Evolutionary conservation across 2,329 filamentous ascomycete genomes (phyloP).

Genomic region (Beauveria medogensis): DNA sequence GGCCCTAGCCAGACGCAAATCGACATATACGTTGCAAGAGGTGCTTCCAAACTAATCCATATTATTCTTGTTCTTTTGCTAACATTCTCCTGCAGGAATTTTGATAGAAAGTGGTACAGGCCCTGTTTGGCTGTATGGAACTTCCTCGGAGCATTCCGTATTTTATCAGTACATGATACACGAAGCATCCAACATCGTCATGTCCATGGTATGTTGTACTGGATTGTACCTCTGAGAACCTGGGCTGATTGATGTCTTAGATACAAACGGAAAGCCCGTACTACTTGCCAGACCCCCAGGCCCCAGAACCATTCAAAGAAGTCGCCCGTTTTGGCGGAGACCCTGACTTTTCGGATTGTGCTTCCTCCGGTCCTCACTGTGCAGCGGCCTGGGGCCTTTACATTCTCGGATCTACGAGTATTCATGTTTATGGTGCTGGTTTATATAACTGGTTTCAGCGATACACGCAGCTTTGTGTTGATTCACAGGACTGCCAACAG

Average conservation of each 20-base stretch:
- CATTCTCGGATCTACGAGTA: constrained; percentile 9
- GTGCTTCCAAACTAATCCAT: neutral
- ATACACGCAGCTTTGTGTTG: constrained; percentile 17
- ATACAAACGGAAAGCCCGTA: constrained; percentile 8
- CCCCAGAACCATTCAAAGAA: neutral
- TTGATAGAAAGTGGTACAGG: neutral
- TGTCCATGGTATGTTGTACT: neutral
- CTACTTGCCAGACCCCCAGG: neutral
- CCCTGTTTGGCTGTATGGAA: constrained; percentile 4
- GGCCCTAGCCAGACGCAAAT: neutral
- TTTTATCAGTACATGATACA: constrained; percentile 5
- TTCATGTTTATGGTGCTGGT: constrained; percentile 17
- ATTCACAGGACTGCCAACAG: constrained; percentile 16
- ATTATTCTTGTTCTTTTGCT: neutral
- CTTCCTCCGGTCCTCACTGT: constrained; percentile 9
- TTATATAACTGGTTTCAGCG: constrained; percentile 18
- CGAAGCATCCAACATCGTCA: neutral
- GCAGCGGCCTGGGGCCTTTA: constrained; percentile 15
- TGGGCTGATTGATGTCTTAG: neutral
- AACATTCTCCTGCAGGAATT: neutral
- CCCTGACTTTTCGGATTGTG: constrained; percentile 10
- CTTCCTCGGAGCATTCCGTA: neutral
- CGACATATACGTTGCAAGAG: constrained; percentile 8
- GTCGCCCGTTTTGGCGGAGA: neutral
- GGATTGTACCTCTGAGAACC: neutral